Evolutionary conservation across 352 stramenopile genomes (phyloP).

Genomic region (Pythium biforme): DNA sequence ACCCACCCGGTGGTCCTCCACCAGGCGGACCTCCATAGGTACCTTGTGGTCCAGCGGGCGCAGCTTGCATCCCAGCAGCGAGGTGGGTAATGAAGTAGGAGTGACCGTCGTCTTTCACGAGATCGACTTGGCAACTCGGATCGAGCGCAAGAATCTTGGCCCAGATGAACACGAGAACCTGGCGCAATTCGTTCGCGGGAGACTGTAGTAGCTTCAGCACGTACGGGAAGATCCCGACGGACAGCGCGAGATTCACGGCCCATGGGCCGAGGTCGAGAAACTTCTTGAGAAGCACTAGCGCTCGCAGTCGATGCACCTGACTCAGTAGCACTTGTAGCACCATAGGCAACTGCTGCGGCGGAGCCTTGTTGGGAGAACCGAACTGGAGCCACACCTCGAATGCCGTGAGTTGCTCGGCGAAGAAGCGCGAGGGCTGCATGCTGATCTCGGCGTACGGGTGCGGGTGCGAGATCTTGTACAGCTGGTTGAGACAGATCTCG

Average conservation of each 20-base stretch:
- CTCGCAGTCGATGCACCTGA: conserved; percentile 96
- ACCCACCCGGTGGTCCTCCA: conserved; percentile 2
- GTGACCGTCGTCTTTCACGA: conserved; percentile 96
- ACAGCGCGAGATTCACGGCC: conserved; percentile 91
- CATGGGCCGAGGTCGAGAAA: conserved; percentile 95
- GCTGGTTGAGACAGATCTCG: conserved; percentile 96
- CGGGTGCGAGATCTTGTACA: conserved; percentile 86
- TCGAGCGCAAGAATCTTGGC: conserved; percentile 96
- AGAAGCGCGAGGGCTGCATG: conserved; percentile 94
- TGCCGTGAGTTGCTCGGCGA: conserved; percentile 97
- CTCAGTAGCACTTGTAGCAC: conserved; percentile 97
- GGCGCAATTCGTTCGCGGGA: conserved; percentile 93
- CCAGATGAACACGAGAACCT: conserved; percentile 93
- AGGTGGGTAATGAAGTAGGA: conserved; percentile 96
- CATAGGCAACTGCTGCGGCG: conserved; percentile 97
- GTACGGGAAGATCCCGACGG: conserved; percentile 98
- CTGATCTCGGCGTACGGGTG: conserved; percentile 63
- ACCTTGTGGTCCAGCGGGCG: not conserved
- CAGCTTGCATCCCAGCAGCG: conserved; percentile 56
- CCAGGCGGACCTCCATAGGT: conserved; percentile 6
- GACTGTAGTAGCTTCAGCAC: conserved; percentile 98
- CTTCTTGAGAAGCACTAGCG: conserved; percentile 93
- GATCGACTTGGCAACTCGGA: conserved; percentile 93
- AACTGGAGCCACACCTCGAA: conserved; percentile 99
- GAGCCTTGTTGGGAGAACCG: conserved; percentile 82